These are phyloP conservation scores for Tulasnella sp. DNA, from an alignment of 768 basidiomycete species.

Conservation along the genomic window DNA sequence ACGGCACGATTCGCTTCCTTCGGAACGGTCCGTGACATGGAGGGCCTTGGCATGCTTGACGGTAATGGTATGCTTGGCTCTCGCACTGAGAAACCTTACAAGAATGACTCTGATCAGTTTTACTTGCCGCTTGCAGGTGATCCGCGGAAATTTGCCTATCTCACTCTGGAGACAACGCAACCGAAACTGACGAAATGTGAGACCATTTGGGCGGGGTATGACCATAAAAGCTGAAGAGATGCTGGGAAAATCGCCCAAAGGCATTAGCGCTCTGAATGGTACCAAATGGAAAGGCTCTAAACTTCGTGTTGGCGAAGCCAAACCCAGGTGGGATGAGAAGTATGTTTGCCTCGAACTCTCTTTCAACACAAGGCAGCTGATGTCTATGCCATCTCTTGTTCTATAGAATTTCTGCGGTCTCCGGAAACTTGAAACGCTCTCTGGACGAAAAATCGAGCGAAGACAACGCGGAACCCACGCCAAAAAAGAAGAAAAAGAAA, in stretches of 20 bases:
- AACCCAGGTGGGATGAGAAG: conserved; percentile 60
- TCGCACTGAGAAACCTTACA: not conserved
- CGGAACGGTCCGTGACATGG: conserved; percentile 55
- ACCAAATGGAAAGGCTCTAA: conserved; percentile 84
- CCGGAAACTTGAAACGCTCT: conserved; percentile 1
- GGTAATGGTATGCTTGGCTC: conserved; percentile 39
- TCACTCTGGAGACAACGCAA: conserved; percentile 56
- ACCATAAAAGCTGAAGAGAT: not conserved
- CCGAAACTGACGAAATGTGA: conserved; percentile 55
- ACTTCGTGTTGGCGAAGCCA: conserved; percentile 73
- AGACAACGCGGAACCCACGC: conserved; percentile 18
- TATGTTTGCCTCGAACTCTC: conserved; percentile 24
- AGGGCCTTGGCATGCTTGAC: conserved; percentile 57
- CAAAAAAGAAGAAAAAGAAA: conserved; percentile 20
- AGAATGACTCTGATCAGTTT: not conserved
- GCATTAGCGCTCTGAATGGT: conserved; percentile 66
- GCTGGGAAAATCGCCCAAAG: conserved; percentile 28
- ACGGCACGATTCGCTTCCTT: conserved; percentile 49
- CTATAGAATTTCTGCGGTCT: not conserved
- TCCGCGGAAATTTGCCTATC: conserved; percentile 61
- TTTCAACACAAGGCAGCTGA: no score
- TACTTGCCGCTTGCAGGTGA: conserved; percentile 23
- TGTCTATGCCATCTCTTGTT: no score
- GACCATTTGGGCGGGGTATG: conserved; percentile 20
- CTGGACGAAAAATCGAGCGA: conserved; percentile 26